A percentile compares a stretch with the other conserved stretches of the same genome.
phyloP scores from a whole-genome alignment of 2,329 filamentous ascomycete genomes.

The Colletotrichum incanum region DNA sequence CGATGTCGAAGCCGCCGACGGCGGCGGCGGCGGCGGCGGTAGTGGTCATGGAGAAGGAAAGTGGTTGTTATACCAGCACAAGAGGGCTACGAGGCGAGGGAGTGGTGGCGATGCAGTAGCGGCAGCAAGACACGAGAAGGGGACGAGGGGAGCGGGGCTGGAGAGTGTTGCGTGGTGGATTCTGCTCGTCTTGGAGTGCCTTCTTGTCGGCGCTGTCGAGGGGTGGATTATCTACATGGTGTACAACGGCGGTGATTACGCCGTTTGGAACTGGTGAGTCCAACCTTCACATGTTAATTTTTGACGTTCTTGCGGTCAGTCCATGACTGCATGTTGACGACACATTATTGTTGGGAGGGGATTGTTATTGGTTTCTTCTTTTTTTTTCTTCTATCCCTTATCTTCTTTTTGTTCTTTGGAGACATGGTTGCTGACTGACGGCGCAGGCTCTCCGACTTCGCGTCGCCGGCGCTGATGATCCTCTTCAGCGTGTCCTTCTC shows the following conservation, averaged over 20 bases:
- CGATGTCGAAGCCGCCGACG: slow-evolving; percentile 22
- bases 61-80: background rate
- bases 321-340: background rate
- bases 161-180: slow-evolving; percentile 47
- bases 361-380: background rate
- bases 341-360: background rate
- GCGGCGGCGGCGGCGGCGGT: background rate
- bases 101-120: background rate
- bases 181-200: slow-evolving; percentile 49
- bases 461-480: slow-evolving; percentile 63
- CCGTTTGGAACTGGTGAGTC: slow-evolving; percentile 48
- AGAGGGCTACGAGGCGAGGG: background rate
- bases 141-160: slow-evolving; percentile 38
- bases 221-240: slow-evolving; percentile 49
- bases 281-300: background rate
- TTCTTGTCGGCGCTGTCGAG: slow-evolving; percentile 47
- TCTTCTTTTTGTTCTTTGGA: background rate
- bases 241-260: slow-evolving; percentile 45
- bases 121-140: slow-evolving; percentile 10
- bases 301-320: accelerated
- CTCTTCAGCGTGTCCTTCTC: slow-evolving; percentile 90
- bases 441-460: slow-evolving; percentile 32
- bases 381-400: background rate
- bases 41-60: background rate
- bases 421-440: slow-evolving; percentile 7